Evolutionary conservation across 2,329 filamentous ascomycete species (phyloP).

Genomic region (Fusarium longipes): DNA sequence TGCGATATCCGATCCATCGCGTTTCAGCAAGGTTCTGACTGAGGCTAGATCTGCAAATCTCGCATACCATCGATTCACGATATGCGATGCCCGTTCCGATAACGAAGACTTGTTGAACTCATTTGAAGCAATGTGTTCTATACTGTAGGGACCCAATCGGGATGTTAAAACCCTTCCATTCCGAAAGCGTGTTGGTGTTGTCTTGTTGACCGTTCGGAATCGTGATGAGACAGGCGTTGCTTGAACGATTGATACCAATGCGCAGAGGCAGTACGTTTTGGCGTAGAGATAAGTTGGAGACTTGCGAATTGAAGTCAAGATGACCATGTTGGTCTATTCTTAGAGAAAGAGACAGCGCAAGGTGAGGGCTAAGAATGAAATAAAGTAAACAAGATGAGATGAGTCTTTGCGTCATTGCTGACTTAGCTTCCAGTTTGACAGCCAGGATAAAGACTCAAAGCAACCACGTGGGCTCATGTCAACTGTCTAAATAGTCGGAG

Average conservation of each 20-base stretch:
- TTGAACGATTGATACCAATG: conserved; percentile 38
- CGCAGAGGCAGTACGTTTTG: conserved; percentile 41
- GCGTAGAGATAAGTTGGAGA: conserved; percentile 42
- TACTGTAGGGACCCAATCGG: neutral
- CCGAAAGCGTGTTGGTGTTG: neutral
- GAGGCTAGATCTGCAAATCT: conserved; percentile 32
- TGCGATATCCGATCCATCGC: conserved; percentile 21
- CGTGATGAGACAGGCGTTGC: conserved; percentile 37
- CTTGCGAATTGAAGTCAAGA: conserved; percentile 38
- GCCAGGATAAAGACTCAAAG: neutral
- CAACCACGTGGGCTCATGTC: conserved; percentile 12
- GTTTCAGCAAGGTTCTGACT: conserved; percentile 18
- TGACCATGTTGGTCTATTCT: conserved; percentile 29
- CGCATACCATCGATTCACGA: conserved; percentile 31
- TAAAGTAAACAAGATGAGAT: neutral
- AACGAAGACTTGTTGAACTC: rapidly evolving
- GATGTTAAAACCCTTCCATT: neutral
- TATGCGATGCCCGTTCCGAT: neutral
- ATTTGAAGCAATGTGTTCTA: rapidly evolving
- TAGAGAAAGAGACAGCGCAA: neutral
- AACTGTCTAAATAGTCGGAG: too few relatives aligned
- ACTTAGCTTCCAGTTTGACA: neutral
- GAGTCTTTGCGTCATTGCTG: conserved; percentile 21
- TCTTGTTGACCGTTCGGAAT: neutral
- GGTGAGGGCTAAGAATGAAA: rapidly evolving